phyloP scores from a whole-genome alignment of 345 rosid species.

The Syzygium grande region DNA sequence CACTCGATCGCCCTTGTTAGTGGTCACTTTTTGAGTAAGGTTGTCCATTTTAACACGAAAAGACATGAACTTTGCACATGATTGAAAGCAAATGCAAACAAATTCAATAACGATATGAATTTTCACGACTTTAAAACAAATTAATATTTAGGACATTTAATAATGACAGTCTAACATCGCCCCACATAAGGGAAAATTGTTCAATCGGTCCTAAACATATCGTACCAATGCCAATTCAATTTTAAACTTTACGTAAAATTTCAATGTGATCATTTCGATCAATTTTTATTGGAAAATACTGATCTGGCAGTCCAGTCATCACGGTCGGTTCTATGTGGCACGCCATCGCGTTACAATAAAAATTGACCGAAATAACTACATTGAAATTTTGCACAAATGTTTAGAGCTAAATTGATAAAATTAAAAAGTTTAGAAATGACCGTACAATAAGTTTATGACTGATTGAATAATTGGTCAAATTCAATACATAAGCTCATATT shows the following conservation, averaged over 20 bases:
- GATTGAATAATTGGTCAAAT: not conserved
- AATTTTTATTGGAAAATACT: not conserved
- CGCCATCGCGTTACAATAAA: too few species aligned
- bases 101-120: not conserved
- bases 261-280: rapidly evolving
- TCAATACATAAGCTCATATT: not conserved
- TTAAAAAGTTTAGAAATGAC: too few species aligned
- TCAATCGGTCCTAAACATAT: not conserved
- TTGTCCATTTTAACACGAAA: not conserved
- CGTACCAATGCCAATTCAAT: rapidly evolving
- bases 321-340: rapidly evolving
- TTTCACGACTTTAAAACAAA: not conserved
- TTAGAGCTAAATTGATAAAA: too few species aligned
- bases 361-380: too few species aligned
- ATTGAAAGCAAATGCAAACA: not conserved
- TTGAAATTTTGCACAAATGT: too few species aligned
- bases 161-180: not conserved
- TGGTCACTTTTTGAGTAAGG: not conserved
- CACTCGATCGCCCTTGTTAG: not conserved
- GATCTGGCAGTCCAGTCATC: too few species aligned
- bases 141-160: not conserved
- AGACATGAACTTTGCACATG: not conserved
- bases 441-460: too few species aligned
- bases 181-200: not conserved
- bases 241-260: rapidly evolving